Evolutionary conservation across 2,329 filamentous ascomycete genomes (phyloP).

Genomic region (Tetracladium maxilliforme): DNA sequence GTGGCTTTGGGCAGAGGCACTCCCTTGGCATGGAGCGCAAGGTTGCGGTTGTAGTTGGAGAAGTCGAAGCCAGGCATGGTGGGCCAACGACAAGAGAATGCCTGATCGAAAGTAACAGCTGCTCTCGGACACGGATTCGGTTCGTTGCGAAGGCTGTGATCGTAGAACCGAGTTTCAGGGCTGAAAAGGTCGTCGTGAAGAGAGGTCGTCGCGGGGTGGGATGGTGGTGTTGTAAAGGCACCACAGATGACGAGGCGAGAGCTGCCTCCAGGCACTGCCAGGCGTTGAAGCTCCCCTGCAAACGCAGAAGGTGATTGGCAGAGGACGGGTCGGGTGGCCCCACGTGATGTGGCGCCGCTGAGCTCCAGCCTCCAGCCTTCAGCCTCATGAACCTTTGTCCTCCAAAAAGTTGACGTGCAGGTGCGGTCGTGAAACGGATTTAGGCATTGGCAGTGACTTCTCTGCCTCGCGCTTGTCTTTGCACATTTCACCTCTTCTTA

Average conservation of each 20-base stretch:
- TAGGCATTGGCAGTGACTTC: no score
- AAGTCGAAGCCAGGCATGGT: slow-evolving; percentile 97
- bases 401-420: no score
- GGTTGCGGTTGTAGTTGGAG: slow-evolving; percentile 99
- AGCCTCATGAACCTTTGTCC: slow-evolving; percentile 2
- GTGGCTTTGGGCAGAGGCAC: slow-evolving; percentile 94
- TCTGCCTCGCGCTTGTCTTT: no score
- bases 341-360: no score
- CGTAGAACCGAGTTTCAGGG: no score
- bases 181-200: slow-evolving; percentile 1
- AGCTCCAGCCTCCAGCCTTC: neutral
- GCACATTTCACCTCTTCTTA: no score
- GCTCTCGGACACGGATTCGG: no score
- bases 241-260: slow-evolving; percentile 40
- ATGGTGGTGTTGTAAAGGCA: slow-evolving; percentile 9
- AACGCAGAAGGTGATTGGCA: slow-evolving; percentile 1
- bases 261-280: slow-evolving; percentile 7
- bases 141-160: no score
- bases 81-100: slow-evolving; percentile 7
- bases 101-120: slow-evolving; percentile 1
- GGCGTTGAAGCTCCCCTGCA: slow-evolving; percentile 1
- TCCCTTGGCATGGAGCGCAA: slow-evolving; percentile 83
- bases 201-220: slow-evolving; percentile 9
- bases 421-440: no score
- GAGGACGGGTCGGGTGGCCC: no score